These are phyloP conservation scores for Leccinum pellstonianum DNA, from an alignment of 768 basidiomycete species.

Conservation along the genomic window DNA sequence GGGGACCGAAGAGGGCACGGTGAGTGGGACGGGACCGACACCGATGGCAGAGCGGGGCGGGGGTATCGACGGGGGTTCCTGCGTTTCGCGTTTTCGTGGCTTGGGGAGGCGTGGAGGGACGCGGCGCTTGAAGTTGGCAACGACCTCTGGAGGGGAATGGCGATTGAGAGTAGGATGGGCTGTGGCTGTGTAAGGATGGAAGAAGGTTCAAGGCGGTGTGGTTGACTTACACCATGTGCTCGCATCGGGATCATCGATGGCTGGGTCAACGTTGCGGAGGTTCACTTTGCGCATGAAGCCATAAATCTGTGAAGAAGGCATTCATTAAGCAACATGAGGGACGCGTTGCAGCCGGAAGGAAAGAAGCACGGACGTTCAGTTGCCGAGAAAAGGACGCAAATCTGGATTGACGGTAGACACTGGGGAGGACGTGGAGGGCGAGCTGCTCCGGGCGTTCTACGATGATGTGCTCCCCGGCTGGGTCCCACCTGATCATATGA, in stretches of 20 bases:
- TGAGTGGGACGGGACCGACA: constrained; percentile 65
- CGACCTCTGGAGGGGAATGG: constrained; percentile 85
- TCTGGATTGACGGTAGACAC: constrained; percentile 93
- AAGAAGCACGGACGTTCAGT: constrained; percentile 74
- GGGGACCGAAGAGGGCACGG: constrained; percentile 44
- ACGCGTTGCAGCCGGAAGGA: constrained; percentile 13
- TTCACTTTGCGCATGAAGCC: constrained; percentile 99
- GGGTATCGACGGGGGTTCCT: constrained; percentile 67
- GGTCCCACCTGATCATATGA: constrained; percentile 97
- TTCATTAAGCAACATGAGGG: constrained; percentile 26
- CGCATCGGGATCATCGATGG: constrained; percentile 93
- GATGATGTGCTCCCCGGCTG: constrained; percentile 91
- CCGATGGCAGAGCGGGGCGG: constrained; percentile 77
- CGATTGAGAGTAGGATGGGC: constrained; percentile 91
- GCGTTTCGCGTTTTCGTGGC: constrained; percentile 73
- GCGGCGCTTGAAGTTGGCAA: constrained; percentile 93
- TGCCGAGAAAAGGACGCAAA: constrained; percentile 98
- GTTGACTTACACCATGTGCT: constrained; percentile 89
- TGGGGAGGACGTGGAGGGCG: constrained; percentile 89
- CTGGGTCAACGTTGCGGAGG: constrained; percentile 91
- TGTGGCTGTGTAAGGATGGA: constrained; percentile 35
- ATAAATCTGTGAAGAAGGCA: constrained; percentile 68
- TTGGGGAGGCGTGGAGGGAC: constrained; percentile 92
- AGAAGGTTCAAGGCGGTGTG: constrained; percentile 17
- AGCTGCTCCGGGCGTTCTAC: constrained; percentile 93